Conservation (phyloP, 345 rosid genomes). For the Crucihimalaya himalaica region DNA sequence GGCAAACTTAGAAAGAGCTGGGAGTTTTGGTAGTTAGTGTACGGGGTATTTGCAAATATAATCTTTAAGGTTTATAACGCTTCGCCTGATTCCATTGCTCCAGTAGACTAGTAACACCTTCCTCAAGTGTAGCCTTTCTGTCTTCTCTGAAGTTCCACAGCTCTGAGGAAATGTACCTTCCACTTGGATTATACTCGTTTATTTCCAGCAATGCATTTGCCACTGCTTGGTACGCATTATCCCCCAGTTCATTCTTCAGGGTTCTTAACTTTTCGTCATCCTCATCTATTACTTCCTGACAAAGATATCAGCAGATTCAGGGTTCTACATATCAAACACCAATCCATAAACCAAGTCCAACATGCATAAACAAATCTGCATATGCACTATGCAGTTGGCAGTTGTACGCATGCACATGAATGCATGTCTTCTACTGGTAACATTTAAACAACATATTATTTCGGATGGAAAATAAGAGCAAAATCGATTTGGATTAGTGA, state of each 20-base stretch:
- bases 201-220: constrained; percentile 65
- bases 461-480: neutral
- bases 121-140: constrained; percentile 64
- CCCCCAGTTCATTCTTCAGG: constrained; percentile 61
- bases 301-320: constrained; percentile 16
- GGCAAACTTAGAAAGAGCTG: neutral
- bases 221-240: constrained; percentile 62
- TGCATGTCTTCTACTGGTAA: neutral
- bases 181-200: constrained; percentile 92
- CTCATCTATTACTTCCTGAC: constrained; percentile 68
- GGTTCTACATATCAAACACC: constrained; percentile 21
- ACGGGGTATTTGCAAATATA: neutral
- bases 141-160: constrained; percentile 75
- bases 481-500: neutral
- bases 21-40: constrained; percentile 8
- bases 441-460: constrained; percentile 1
- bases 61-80: constrained; percentile 45
- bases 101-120: constrained; percentile 61
- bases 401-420: neutral
- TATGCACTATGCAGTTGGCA: neutral
- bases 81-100: constrained; percentile 50
- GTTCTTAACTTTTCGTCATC: constrained; percentile 67
- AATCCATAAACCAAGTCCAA: constrained; percentile 10
- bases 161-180: constrained; percentile 77
- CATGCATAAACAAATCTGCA: constrained; percentile 3